phyloP scores from a whole-genome alignment of 257 asterid genomes.

The Marsdenia floribunda region DNA sequence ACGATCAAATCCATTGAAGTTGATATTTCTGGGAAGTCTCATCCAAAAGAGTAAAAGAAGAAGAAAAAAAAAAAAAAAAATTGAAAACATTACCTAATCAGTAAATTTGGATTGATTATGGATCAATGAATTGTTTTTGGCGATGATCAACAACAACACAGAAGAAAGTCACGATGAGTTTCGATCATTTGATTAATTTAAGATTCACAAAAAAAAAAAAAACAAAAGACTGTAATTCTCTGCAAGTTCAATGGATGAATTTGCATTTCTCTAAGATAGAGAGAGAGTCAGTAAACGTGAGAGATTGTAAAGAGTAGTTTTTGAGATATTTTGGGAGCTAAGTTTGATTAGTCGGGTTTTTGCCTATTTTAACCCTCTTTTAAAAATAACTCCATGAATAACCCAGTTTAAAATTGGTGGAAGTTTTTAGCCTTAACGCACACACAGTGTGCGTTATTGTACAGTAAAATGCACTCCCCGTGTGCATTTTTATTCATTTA shows the following conservation, averaged over 20 bases:
- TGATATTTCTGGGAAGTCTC: neutral
- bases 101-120: neutral
- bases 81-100: neutral
- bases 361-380: too few species aligned
- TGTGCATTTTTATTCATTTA: too few species aligned
- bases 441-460: too few species aligned
- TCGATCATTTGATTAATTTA: neutral
- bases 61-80: neutral
- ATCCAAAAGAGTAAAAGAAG: neutral
- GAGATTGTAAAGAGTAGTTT: neutral
- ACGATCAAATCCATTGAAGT: neutral
- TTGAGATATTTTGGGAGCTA: neutral
- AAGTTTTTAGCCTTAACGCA: too few species aligned
- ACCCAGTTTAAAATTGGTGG: too few species aligned
- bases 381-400: too few species aligned
- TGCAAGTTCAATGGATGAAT: neutral
- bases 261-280: neutral
- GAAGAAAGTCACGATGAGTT: neutral
- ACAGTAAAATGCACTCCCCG: too few species aligned
- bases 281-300: neutral
- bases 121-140: neutral
- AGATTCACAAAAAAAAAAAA: neutral
- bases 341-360: too few species aligned
- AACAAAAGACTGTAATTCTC: neutral
- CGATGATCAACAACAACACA: neutral